Conservation (phyloP, 2,329 filamentous ascomycete species). For the Berkeleyomyces basicola region DNA sequence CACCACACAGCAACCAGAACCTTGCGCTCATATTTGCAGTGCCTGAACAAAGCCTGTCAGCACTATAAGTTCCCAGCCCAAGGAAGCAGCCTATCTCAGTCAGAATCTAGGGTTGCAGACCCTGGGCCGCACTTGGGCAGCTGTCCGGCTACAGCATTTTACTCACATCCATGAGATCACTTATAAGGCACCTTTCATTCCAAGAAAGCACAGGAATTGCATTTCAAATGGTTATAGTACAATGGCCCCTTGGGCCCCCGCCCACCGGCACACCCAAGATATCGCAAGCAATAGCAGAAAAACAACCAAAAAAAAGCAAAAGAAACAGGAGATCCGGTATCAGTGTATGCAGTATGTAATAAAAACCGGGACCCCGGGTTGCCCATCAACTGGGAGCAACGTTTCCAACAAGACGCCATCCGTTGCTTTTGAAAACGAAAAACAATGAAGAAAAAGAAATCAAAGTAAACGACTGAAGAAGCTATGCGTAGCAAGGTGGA, state of each 20-base stretch:
- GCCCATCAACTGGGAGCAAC: background rate
- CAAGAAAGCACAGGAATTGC: too few species aligned
- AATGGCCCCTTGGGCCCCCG: too few species aligned
- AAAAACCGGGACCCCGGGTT: background rate
- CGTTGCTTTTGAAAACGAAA: background rate
- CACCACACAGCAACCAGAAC: background rate
- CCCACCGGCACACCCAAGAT: too few species aligned
- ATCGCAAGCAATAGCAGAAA: background rate
- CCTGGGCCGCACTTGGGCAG: too few species aligned
- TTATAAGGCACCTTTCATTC: too few species aligned
- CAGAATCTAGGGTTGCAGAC: too few species aligned
- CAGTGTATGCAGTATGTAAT: slow-evolving; percentile 1
- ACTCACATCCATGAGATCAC: too few species aligned
- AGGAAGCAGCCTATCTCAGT: too few species aligned
- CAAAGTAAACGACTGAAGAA: background rate
- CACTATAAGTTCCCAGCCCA: too few species aligned
- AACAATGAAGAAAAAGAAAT: background rate
- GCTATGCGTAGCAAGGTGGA: background rate
- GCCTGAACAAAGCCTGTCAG: too few species aligned
- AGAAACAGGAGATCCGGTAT: slow-evolving; percentile 6
- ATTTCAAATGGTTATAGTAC: too few species aligned
- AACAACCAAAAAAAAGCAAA: background rate
- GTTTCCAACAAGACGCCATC: background rate
- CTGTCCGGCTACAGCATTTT: too few species aligned
- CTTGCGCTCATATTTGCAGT: background rate